These are phyloP conservation scores for Agastache rugosa DNA, from an alignment of 257 asterid genomes.

Conservation along the genomic window DNA sequence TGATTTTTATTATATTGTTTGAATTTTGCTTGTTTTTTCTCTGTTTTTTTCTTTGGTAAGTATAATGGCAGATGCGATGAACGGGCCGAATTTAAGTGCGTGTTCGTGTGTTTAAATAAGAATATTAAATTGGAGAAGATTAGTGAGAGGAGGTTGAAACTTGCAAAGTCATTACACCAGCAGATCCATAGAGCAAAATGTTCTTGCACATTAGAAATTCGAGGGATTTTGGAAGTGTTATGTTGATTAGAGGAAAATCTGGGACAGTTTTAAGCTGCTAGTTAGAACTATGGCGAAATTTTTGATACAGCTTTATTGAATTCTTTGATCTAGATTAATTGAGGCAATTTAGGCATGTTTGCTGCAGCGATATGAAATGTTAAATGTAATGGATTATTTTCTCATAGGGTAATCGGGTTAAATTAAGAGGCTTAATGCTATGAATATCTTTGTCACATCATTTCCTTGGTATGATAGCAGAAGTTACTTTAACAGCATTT, in stretches of 20 bases:
- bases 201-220: constrained; percentile 1
- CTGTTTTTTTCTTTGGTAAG: background rate
- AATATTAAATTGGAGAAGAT: constrained; percentile 12
- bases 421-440: background rate
- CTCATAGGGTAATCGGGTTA: background rate
- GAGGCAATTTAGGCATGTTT: background rate
- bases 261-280: background rate
- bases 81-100: background rate
- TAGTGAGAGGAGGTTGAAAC: background rate
- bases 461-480: background rate
- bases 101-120: background rate
- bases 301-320: background rate
- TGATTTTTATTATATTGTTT: background rate
- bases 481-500: background rate
- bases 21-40: background rate
- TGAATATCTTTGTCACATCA: background rate
- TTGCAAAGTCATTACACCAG: background rate
- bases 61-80: constrained; percentile 13
- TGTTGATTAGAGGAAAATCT: background rate
- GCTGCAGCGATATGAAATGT: background rate
- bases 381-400: constrained; percentile 17
- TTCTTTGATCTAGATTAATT: constrained; percentile 12
- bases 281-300: constrained; percentile 21
- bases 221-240: background rate
- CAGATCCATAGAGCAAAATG: constrained; percentile 31